phyloP scores from a whole-genome alignment of 2,329 filamentous ascomycete species.

The Harringtonia aguacate region DNA sequence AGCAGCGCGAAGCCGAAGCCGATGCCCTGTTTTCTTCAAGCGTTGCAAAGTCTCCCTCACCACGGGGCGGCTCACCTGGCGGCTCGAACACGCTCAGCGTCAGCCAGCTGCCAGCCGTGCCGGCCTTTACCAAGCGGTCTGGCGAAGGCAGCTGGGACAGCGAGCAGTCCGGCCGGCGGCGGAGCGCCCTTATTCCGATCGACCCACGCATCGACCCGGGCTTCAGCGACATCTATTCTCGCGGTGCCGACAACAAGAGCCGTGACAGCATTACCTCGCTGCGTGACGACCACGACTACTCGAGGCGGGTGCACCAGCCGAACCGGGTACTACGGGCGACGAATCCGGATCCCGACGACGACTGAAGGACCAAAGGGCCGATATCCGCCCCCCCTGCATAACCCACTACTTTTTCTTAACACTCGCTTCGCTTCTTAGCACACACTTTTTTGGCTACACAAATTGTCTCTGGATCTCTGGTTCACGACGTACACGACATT shows the following conservation, averaged over 20 bases:
- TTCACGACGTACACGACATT: conserved; percentile 3
- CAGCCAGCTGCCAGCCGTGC: conserved; percentile 20
- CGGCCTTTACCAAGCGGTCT: conserved; percentile 3
- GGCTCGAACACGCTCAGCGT: conserved; percentile 32
- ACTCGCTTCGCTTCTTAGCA: neutral
- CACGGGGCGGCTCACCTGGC: conserved; percentile 39
- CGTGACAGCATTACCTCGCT: conserved; percentile 54
- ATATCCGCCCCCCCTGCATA: too few species aligned
- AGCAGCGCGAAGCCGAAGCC: conserved; percentile 27
- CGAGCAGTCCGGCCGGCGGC: conserved; percentile 27
- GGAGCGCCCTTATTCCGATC: conserved; percentile 44
- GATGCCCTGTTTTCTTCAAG: conserved; percentile 28
- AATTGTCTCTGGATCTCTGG: neutral
- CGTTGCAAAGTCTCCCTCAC: conserved; percentile 26
- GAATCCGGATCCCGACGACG: conserved; percentile 43
- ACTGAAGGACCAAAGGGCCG: neutral
- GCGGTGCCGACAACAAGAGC: conserved; percentile 43
- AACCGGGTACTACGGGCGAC: conserved; percentile 47
- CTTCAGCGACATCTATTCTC: conserved; percentile 43
- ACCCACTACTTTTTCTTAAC: neutral
- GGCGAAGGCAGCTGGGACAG: conserved; percentile 20
- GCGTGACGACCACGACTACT: conserved; percentile 56
- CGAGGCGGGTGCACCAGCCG: conserved; percentile 43
- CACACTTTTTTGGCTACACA: neutral
- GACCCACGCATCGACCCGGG: conserved; percentile 56